Evolutionary conservation across 139 green algal genomes (phyloP), one percentile per base, ranked within the genome.

Genomic region (Coelastrella sp.): DNA sequence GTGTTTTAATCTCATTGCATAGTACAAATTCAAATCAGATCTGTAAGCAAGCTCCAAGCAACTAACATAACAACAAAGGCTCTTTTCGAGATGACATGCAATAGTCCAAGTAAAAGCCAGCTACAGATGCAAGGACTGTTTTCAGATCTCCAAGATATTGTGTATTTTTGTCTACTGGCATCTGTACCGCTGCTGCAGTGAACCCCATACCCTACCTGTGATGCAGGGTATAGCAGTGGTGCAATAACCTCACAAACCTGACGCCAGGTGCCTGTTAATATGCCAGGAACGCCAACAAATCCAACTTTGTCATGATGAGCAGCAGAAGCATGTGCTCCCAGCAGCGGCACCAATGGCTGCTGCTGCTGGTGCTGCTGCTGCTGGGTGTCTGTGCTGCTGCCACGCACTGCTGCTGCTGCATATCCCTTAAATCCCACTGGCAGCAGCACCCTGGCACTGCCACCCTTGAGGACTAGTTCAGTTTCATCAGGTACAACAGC

Each of bases 201-300:
- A n/a, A n/a, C n/a, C 48, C 11, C 53, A 64, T 4, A 27, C 53
- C 4, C 17, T 21, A 64, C 53, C 53, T 64, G 53, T 64, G 53
- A 19, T 1, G 19, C n/a, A 5, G 89, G 91, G 88, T 94, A 90
- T 79, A 94, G 64, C 67, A 94, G 75, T n/a, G 90, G 90, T 0
- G 90, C 90, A 5, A 94, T 63, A 11, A 92, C 19, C 2, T 82
- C 9, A 2, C 84, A 88, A 3, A 95, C 43, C 2, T 79, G 27
- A 0, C 82, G 81, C 90, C 90, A 94, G 1, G 40, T 35, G 25
- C 74, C 69, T 35, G 87, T 87, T 50, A 93, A 60, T 2, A 82
- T 81, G 2, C 89, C 89, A 5, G 72, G 45, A 0, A 86, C 85
- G 5, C 88, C 85, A 25, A 68, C 35, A 51, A 90, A 62, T 0